Percentiles rank a stretch among this genome's conserved stretches.
phyloP scores from a whole-genome alignment of 1,284 basidiomycete species.

The Ceratobasidium papillatum region DNA sequence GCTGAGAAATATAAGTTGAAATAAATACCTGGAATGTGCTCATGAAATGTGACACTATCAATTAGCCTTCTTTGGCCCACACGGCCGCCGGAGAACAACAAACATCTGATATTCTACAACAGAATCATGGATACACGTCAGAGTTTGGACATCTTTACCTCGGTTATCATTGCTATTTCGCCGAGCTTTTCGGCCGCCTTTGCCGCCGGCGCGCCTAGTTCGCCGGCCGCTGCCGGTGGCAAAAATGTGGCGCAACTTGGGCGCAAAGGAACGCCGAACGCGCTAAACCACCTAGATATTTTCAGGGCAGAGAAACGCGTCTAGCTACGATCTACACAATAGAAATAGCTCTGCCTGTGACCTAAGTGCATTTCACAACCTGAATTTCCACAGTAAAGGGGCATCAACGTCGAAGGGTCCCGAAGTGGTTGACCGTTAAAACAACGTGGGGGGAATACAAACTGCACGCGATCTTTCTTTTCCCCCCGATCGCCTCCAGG shows the following conservation, averaged over 20 bases:
- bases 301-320: too few species aligned
- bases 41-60: neutral
- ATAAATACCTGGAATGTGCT: neutral
- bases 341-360: neutral
- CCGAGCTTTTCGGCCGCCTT: neutral
- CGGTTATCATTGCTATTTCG: neutral
- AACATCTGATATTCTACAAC: neutral
- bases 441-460: neutral
- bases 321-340: too few species aligned
- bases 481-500: neutral
- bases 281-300: too few species aligned
- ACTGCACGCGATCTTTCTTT: too few species aligned
- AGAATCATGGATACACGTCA: neutral
- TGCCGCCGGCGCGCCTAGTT: neutral
- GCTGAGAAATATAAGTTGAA: neutral
- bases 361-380: neutral
- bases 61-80: neutral
- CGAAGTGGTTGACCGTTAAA: neutral
- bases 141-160: neutral
- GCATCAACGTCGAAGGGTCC: constrained; percentile 1
- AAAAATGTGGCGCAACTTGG: too few species aligned
- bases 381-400: neutral
- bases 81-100: neutral
- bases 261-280: too few species aligned
- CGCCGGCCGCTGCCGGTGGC: neutral